Percentiles rank a stretch among this genome's conserved stretches.
These are phyloP conservation scores for Isatis tinctoria DNA, from an alignment of 345 rosid genomes.

Conservation along the genomic window DNA sequence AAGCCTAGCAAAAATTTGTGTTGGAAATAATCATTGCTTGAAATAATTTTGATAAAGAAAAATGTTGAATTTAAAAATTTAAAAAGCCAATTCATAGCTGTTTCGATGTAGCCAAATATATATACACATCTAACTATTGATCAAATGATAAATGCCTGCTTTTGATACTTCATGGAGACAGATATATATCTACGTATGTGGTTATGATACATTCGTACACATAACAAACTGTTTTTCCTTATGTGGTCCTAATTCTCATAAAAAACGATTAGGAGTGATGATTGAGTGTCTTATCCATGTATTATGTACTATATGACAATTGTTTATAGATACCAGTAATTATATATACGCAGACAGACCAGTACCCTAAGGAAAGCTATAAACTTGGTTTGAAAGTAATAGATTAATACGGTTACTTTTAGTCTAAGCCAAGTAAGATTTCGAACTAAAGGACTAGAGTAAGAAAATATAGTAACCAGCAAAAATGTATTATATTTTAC, in stretches of 20 bases:
- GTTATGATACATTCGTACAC: constrained; percentile 25
- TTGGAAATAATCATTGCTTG: not conserved
- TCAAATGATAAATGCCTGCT: constrained; percentile 19
- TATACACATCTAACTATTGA: not conserved
- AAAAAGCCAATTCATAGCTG: constrained; percentile 26
- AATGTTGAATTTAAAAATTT: not conserved
- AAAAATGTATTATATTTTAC: not conserved
- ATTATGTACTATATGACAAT: not conserved
- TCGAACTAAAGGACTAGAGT: not conserved
- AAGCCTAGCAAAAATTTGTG: too few species aligned
- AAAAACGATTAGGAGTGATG: constrained; percentile 20
- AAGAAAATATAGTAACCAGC: not conserved
- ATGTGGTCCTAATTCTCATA: constrained; percentile 22
- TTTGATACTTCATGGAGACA: constrained; percentile 6
- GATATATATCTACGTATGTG: constrained; percentile 18
- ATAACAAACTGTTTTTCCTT: not conserved
- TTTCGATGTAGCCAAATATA: constrained; percentile 9
- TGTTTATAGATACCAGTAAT: constrained; percentile 5
- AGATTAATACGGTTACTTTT: constrained; percentile 2
- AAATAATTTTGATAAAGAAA: not conserved
- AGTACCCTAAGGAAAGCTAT: not conserved
- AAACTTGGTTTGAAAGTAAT: constrained; percentile 1
- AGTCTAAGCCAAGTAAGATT: constrained; percentile 7
- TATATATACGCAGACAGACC: not conserved
- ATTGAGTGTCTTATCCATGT: constrained; percentile 16